These are phyloP conservation scores for Candida cerambycidarum DNA, from an alignment of 805 yeast genomes.

Conservation along the genomic window DNA sequence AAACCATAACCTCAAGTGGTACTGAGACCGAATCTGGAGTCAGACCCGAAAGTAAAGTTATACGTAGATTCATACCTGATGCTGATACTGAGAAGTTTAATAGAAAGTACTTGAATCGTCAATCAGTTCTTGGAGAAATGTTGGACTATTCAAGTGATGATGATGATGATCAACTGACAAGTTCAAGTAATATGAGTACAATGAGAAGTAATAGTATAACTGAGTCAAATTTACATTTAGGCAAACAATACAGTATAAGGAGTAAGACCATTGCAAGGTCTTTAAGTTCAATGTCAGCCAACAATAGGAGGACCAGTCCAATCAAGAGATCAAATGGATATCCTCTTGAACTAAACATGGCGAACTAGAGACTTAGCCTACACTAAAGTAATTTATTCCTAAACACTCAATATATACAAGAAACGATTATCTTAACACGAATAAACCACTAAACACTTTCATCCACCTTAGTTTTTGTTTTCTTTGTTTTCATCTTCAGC, in stretches of 20 bases:
- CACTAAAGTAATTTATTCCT: slow-evolving; percentile 6
- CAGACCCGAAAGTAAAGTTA: background rate
- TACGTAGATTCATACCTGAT: slow-evolving; percentile 11
- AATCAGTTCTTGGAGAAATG: slow-evolving; percentile 46
- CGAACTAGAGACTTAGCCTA: background rate
- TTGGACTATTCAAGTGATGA: slow-evolving; percentile 36
- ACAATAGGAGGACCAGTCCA: slow-evolving; percentile 6
- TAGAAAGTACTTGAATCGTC: slow-evolving; percentile 28
- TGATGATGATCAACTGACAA: slow-evolving; percentile 8
- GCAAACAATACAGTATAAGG: slow-evolving; percentile 14
- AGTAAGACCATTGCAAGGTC: slow-evolving; percentile 8
- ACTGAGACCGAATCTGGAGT: no score
- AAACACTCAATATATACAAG: slow-evolving; percentile 19
- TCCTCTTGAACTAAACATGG: slow-evolving; percentile 11
- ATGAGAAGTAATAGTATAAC: slow-evolving; percentile 5
- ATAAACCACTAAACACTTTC: background rate
- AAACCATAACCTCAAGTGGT: slow-evolving; percentile 4
- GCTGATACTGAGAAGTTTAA: slow-evolving; percentile 23
- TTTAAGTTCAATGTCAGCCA: slow-evolving; percentile 14
- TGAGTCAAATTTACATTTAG: slow-evolving; percentile 8
- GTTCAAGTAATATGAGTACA: background rate
- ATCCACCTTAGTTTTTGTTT: background rate
- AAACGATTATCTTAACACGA: slow-evolving; percentile 1
- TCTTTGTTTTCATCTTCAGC: slow-evolving; percentile 23
- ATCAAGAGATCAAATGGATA: slow-evolving; percentile 13